Conservation (phyloP, 2,329 filamentous ascomycete genomes). For the Fusarium tjaetaba region DNA sequence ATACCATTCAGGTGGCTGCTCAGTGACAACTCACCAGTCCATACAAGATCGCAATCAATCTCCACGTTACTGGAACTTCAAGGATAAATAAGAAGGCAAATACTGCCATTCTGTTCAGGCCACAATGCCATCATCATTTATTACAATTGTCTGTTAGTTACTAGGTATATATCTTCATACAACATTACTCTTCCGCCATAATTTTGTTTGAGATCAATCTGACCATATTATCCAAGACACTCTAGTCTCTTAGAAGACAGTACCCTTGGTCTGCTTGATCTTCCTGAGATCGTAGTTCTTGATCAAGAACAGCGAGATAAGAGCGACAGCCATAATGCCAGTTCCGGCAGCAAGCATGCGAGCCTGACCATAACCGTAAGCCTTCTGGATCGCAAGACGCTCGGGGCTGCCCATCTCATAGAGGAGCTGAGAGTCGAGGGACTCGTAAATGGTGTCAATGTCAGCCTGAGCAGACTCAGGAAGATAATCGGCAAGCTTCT, state of each 20-base stretch:
- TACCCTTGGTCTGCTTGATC: conserved; percentile 61
- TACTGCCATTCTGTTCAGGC: background rate
- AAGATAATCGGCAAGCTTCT: conserved; percentile 61
- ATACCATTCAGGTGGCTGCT: background rate
- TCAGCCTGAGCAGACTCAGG: conserved; percentile 53
- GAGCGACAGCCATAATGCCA: conserved; percentile 45
- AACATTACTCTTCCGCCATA: conserved; percentile 8
- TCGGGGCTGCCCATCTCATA: conserved; percentile 57
- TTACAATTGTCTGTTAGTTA: background rate
- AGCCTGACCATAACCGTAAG: conserved; percentile 64
- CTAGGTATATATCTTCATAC: background rate
- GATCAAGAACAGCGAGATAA: conserved; percentile 56
- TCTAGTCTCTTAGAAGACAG: conserved; percentile 53
- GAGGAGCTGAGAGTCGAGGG: conserved; percentile 60
- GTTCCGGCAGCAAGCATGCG: conserved; percentile 56
- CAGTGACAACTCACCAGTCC: no score
- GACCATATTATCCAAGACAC: background rate
- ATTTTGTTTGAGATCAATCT: background rate
- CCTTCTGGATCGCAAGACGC: conserved; percentile 64
- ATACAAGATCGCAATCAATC: background rate
- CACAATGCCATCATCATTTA: background rate
- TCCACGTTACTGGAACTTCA: background rate
- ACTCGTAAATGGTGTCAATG: conserved; percentile 61
- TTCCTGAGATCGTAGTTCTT: conserved; percentile 61
- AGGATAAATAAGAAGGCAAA: background rate